These are phyloP conservation scores for Colletotrichum gloeosporioides DNA, from an alignment of 2,329 filamentous ascomycete genomes.

Conservation along the genomic window DNA sequence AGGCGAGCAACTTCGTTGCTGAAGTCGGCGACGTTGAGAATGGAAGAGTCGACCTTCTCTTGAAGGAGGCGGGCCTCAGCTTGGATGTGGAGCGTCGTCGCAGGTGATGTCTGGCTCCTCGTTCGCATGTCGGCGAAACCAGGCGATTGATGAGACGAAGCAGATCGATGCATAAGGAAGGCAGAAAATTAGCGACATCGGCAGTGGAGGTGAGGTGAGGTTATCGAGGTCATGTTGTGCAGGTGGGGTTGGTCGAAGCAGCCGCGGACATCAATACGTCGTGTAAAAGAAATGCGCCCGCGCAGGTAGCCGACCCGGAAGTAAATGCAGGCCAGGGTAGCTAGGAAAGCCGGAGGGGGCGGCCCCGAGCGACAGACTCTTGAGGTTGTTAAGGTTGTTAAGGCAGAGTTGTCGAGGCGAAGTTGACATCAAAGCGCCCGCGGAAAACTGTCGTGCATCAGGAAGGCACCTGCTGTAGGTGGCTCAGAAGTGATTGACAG, in stretches of 20 bases:
- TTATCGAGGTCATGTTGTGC: background rate
- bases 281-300: background rate
- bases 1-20: background rate
- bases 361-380: no score
- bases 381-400: no score
- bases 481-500: no score
- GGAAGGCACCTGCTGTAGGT: no score
- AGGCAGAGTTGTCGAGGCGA: no score
- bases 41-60: background rate
- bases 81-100: background rate
- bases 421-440: no score
- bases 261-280: background rate
- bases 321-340: background rate
- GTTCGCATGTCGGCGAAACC: background rate
- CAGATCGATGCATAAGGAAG: background rate
- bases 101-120: background rate
- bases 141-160: background rate
- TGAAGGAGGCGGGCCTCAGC: background rate
- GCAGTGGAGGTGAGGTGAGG: background rate
- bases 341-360: background rate
- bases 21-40: background rate
- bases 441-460: no score
- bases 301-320: background rate
- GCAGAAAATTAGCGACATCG: background rate
- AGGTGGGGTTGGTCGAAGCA: background rate